Evolutionary conservation across 2,329 filamentous ascomycete species (phyloP).

Genomic region (Aspergillus sp.): DNA sequence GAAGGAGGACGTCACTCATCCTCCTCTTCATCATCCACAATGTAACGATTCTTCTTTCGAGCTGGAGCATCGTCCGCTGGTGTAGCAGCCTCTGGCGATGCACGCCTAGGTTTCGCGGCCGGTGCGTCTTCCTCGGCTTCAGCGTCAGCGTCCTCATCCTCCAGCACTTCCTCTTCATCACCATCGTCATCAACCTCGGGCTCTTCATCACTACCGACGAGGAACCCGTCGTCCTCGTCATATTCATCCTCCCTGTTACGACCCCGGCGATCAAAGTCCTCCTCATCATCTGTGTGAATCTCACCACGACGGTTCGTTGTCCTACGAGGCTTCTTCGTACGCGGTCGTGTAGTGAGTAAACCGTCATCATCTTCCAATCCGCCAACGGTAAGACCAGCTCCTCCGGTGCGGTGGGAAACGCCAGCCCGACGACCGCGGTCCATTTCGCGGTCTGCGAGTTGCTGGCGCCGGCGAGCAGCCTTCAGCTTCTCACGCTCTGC

Average conservation of each 20-base stretch:
- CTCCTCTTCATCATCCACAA: conserved; percentile 43
- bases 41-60: conserved; percentile 41
- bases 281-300: conserved; percentile 43
- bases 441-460: conserved; percentile 47
- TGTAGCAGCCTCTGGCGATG: conserved; percentile 8
- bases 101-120: conserved; percentile 3
- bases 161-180: conserved; percentile 36
- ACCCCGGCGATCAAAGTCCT: conserved; percentile 38
- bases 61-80: conserved; percentile 27
- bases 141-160: conserved; percentile 39
- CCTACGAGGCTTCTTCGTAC: conserved; percentile 29
- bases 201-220: conserved; percentile 47
- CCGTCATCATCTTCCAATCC: conserved; percentile 53
- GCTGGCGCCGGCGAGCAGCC: conserved; percentile 47
- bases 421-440: conserved; percentile 46
- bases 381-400: conserved; percentile 46
- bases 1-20: conserved; percentile 34
- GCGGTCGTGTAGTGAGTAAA: conserved; percentile 35
- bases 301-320: conserved; percentile 38
- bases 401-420: conserved; percentile 37
- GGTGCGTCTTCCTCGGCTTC: conserved; percentile 34
- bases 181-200: conserved; percentile 38
- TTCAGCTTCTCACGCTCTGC: conserved; percentile 52
- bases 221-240: conserved; percentile 73
- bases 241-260: conserved; percentile 67